Evolutionary conservation across 345 rosid species (phyloP).

Genomic region (Mangifera indica): DNA sequence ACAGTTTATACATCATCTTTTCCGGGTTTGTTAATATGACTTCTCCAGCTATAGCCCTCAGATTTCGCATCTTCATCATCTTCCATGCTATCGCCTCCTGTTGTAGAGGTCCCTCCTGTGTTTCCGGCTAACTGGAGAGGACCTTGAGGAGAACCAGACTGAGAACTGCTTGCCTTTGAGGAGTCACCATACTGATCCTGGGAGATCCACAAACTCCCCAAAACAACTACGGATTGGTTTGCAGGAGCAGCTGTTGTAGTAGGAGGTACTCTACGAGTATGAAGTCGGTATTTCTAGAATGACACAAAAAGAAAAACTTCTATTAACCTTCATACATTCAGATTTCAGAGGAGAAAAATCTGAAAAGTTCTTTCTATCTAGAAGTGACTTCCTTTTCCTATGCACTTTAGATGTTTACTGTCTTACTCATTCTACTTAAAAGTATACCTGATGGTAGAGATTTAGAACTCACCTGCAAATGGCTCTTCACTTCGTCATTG

Average conservation of each 20-base stretch:
- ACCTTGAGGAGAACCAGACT: conserved; percentile 78
- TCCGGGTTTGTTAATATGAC: conserved; percentile 37
- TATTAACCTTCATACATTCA: conserved; percentile 11
- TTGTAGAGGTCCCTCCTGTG: conserved; percentile 50
- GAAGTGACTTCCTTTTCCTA: neutral
- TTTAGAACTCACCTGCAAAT: conserved; percentile 70
- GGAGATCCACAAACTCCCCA: conserved; percentile 60
- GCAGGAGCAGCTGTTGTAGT: conserved; percentile 32
- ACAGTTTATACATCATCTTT: conserved; percentile 47
- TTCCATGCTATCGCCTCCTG: conserved; percentile 65
- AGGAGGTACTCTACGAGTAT: conserved; percentile 47
- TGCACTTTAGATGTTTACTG: conserved; percentile 7
- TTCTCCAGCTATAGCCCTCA: conserved; percentile 65
- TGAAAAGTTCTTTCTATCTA: neutral
- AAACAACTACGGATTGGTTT: conserved; percentile 48
- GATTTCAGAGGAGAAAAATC: neutral
- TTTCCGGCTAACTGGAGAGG: conserved; percentile 67
- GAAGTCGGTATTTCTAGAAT: conserved; percentile 82
- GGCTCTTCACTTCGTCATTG: conserved; percentile 98
- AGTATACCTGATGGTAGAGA: conserved; percentile 10
- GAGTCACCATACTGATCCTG: conserved; percentile 52
- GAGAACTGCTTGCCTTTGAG: conserved; percentile 50
- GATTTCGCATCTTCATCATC: conserved; percentile 80
- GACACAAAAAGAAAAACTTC: conserved; percentile 8
- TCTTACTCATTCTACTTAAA: conserved; percentile 9